phyloP scores from a whole-genome alignment of 441 rosid genomes.

The Manihot esculenta region DNA sequence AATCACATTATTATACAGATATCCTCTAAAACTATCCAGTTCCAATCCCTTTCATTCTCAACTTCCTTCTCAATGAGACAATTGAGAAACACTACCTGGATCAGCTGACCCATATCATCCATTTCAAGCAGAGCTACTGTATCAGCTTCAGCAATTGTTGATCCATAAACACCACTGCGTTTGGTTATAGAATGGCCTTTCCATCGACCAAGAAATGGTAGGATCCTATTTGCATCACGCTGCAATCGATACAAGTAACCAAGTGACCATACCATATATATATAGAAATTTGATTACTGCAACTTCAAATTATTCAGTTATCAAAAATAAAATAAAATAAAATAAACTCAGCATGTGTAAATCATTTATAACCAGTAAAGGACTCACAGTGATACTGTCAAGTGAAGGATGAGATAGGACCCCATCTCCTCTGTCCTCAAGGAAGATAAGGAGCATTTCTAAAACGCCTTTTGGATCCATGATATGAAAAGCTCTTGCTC shows the following conservation, averaged over 20 bases:
- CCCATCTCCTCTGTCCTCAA: constrained; percentile 64
- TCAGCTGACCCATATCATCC: constrained; percentile 56
- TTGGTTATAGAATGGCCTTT: constrained; percentile 77
- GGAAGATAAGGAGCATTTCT: constrained; percentile 80
- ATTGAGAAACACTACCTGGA: constrained; percentile 49
- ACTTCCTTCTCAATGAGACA: constrained; percentile 2
- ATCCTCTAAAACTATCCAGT: constrained; percentile 1
- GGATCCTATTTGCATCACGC: constrained; percentile 46
- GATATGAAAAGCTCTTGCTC: constrained; percentile 87
- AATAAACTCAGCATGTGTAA: not conserved
- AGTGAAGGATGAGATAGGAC: constrained; percentile 51
- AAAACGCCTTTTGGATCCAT: constrained; percentile 80
- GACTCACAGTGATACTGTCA: constrained; percentile 39
- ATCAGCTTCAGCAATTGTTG: constrained; percentile 74
- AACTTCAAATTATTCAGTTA: not conserved
- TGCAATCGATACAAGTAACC: constrained; percentile 34
- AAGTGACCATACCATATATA: too few relatives aligned
- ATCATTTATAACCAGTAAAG: not conserved
- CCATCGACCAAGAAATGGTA: constrained; percentile 85
- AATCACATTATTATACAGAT: not conserved
- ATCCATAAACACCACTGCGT: constrained; percentile 88
- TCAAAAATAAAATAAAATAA: not conserved
- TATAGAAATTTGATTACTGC: not conserved
- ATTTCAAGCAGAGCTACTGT: constrained; percentile 54
- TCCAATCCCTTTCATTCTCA: not conserved